These are phyloP conservation scores for Cytospora paraplurivora DNA, from an alignment of 2,329 filamentous ascomycete species.

Conservation along the genomic window DNA sequence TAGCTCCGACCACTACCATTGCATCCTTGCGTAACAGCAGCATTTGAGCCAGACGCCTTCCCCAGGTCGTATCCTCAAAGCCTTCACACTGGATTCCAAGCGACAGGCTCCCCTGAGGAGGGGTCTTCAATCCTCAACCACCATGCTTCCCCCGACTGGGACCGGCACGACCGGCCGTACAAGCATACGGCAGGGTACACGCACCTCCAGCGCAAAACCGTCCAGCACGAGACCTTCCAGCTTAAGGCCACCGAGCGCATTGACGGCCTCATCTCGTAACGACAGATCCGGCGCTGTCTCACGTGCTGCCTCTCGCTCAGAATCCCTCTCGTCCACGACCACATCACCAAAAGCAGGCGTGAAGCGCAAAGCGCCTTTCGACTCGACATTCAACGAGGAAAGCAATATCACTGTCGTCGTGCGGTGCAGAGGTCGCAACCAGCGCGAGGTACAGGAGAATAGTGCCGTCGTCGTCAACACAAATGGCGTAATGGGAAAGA, in stretches of 20 bases:
- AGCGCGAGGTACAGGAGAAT: slow-evolving; percentile 91
- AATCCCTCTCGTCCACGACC: slow-evolving; percentile 64
- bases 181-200: slow-evolving; percentile 35
- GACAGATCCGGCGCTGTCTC: slow-evolving; percentile 58
- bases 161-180: slow-evolving; percentile 33
- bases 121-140: slow-evolving; percentile 34
- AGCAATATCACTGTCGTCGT: slow-evolving; percentile 99
- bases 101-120: slow-evolving; percentile 36
- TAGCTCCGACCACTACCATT: not conserved
- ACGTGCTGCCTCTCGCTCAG: slow-evolving; percentile 72
- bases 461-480: slow-evolving; percentile 89
- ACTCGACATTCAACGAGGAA: slow-evolving; percentile 67
- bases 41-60: not conserved
- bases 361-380: slow-evolving; percentile 87
- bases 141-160: slow-evolving; percentile 33
- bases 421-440: slow-evolving; percentile 87
- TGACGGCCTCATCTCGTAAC: slow-evolving; percentile 33
- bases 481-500: slow-evolving; percentile 83
- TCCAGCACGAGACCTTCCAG: slow-evolving; percentile 24
- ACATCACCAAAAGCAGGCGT: slow-evolving; percentile 58
- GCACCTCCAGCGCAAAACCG: slow-evolving; percentile 30
- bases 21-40: not conserved
- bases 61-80: slow-evolving; percentile 2
- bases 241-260: slow-evolving; percentile 30
- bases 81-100: slow-evolving; percentile 27